A percentile compares a stretch with the other conserved stretches of the same genome.
Conservation (phyloP, 208 protist species). For the Blastocrithidia nonstop region DNA sequence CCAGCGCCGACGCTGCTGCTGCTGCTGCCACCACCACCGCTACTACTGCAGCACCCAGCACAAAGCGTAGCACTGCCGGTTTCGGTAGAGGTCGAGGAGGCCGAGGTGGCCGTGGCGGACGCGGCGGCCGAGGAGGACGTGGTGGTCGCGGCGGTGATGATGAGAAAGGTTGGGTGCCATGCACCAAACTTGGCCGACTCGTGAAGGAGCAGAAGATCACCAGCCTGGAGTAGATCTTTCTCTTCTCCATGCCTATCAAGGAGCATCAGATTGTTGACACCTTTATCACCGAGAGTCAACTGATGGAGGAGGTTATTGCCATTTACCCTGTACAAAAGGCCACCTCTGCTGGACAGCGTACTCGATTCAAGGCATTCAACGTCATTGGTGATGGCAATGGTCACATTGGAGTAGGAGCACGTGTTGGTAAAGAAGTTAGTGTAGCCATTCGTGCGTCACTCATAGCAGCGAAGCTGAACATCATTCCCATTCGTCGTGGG, state of each 20-base stretch:
- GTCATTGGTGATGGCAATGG: conserved; percentile 97
- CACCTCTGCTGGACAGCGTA: conserved; percentile 98
- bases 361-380: conserved; percentile 99
- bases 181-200: conserved; percentile 98
- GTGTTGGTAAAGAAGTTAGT: conserved; percentile 98
- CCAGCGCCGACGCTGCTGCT: conserved; percentile 41
- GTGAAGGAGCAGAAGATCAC: conserved; percentile 94
- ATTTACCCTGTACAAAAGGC: conserved; percentile 99
- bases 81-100: conserved; percentile 48
- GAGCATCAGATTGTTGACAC: conserved; percentile 99
- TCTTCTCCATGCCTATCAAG: conserved; percentile 99
- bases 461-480: conserved; percentile 95
- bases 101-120: conserved; percentile 17
- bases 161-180: conserved; percentile 94
- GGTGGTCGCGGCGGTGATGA: conserved; percentile 45
- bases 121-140: conserved; percentile 38
- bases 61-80: conserved; percentile 18
- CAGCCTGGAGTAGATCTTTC: conserved; percentile 97
- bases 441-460: conserved; percentile 97
- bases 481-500: conserved; percentile 97
- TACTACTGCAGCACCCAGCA: not conserved
- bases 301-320: conserved; percentile 95
- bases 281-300: conserved; percentile 84
- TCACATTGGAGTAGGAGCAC: conserved; percentile 98
- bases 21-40: conserved; percentile 7